Conservation (phyloP, 2,329 filamentous ascomycete genomes). For the Calonectria pseudoturangicola region DNA sequence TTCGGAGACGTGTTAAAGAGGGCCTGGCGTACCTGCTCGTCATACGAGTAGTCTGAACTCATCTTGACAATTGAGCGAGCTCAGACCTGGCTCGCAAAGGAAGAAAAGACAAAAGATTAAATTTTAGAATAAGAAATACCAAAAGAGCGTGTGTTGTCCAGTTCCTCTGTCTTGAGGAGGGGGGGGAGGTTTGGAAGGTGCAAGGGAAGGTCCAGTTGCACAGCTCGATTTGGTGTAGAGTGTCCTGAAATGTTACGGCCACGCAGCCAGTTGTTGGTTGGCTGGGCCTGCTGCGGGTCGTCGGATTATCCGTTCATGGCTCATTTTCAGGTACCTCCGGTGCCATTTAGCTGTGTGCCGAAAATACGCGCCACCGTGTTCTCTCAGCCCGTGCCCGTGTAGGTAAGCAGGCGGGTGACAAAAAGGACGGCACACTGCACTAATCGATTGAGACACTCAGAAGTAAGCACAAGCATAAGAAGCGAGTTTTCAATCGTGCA, state of each 20-base stretch:
- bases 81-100: slow-evolving; percentile 56
- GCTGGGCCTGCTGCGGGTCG: slow-evolving; percentile 49
- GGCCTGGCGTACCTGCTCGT: slow-evolving; percentile 81
- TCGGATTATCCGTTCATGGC: slow-evolving; percentile 60
- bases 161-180: slow-evolving; percentile 26
- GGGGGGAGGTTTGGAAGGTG: slow-evolving; percentile 32
- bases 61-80: slow-evolving; percentile 73
- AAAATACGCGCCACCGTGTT: slow-evolving; percentile 60
- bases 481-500: background rate
- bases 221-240: slow-evolving; percentile 44
- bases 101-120: slow-evolving; percentile 34
- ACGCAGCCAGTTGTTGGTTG: slow-evolving; percentile 54
- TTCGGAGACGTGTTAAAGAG: slow-evolving; percentile 22
- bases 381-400: slow-evolving; percentile 47
- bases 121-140: slow-evolving; percentile 41
- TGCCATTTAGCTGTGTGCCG: slow-evolving; percentile 25
- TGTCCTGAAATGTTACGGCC: slow-evolving; percentile 56
- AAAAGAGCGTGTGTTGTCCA: slow-evolving; percentile 33
- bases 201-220: slow-evolving; percentile 31
- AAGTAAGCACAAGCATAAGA: background rate
- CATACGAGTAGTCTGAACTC: slow-evolving; percentile 98
- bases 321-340: slow-evolving; percentile 43
- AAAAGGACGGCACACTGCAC: background rate
- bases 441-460: background rate
- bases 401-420: slow-evolving; percentile 15